These are phyloP conservation scores for Solanum arcanum DNA, from an alignment of 257 asterid genomes.

Conservation along the genomic window DNA sequence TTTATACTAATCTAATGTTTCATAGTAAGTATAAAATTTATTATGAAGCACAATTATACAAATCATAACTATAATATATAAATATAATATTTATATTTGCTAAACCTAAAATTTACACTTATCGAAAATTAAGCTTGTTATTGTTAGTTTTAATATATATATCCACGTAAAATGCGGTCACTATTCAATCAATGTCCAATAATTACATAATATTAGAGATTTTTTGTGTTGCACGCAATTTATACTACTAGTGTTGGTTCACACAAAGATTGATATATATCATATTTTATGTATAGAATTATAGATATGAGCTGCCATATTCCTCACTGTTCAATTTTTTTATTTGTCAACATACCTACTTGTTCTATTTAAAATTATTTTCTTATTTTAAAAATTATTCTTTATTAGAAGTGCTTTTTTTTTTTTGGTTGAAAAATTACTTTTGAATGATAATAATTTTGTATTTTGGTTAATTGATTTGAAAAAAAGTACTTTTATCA, in stretches of 20 bases:
- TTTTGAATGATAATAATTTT: not conserved
- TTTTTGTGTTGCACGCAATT: not conserved
- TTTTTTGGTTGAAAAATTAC: too few relatives aligned
- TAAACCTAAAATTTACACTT: too few relatives aligned
- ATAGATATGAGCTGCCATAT: not conserved
- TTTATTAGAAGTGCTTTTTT: not conserved
- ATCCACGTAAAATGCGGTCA: not conserved
- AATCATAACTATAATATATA: too few relatives aligned
- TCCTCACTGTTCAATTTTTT: not conserved
- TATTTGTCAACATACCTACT: not conserved
- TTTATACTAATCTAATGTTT: too few relatives aligned
- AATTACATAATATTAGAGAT: not conserved
- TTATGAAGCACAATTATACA: rapidly evolving
- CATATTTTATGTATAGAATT: not conserved
- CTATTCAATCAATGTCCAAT: not conserved
- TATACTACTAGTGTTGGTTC: not conserved
- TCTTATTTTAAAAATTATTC: not conserved
- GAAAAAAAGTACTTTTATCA: not conserved
- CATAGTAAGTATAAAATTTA: too few relatives aligned
- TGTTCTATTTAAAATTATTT: not conserved
- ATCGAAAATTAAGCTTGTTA: rapidly evolving
- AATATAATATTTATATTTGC: too few relatives aligned
- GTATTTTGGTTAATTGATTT: not conserved
- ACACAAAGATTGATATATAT: not conserved
- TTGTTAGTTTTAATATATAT: not conserved